phyloP scores from a whole-genome alignment of 306 rosid genomes.

The Lathyrus aphaca region DNA sequence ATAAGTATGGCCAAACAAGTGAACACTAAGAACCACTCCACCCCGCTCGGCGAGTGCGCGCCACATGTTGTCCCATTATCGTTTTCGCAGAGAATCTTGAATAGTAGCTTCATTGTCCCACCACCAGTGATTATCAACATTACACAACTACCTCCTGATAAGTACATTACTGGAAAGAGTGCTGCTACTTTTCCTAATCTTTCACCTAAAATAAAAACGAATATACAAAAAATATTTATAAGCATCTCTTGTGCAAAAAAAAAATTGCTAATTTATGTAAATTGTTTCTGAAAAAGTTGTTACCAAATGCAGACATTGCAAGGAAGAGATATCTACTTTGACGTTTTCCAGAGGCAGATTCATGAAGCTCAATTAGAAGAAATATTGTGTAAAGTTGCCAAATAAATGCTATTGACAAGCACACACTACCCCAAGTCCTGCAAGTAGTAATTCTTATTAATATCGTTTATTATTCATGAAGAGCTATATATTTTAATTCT shows the following conservation, averaged over 20 bases:
- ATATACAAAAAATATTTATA: not conserved
- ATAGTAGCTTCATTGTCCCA: conserved; percentile 46
- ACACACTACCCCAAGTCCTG: conserved; percentile 52
- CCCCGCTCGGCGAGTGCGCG: conserved; percentile 35
- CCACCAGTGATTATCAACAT: conserved; percentile 53
- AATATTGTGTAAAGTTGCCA: conserved; percentile 52
- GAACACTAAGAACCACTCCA: conserved; percentile 64
- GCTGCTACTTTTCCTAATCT: conserved; percentile 48
- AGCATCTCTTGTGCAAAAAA: too few relatives aligned
- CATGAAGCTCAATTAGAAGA: conserved; percentile 55
- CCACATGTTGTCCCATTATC: conserved; percentile 31
- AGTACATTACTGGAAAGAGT: conserved; percentile 55
- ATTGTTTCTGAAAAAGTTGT: not conserved
- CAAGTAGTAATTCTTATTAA: not conserved
- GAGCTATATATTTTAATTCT: too few relatives aligned
- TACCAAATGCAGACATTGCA: conserved; percentile 56
- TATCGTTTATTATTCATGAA: too few relatives aligned
- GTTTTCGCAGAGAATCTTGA: conserved; percentile 41
- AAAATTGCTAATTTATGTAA: too few relatives aligned
- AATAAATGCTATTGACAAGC: conserved; percentile 44
- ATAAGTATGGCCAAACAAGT: conserved; percentile 51
- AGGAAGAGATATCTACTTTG: conserved; percentile 53
- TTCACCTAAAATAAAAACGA: too few relatives aligned
- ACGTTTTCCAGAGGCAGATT: conserved; percentile 46
- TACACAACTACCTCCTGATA: conserved; percentile 54